phyloP scores from a whole-genome alignment of 345 rosid genomes.

The Hypericum perforatum region DNA sequence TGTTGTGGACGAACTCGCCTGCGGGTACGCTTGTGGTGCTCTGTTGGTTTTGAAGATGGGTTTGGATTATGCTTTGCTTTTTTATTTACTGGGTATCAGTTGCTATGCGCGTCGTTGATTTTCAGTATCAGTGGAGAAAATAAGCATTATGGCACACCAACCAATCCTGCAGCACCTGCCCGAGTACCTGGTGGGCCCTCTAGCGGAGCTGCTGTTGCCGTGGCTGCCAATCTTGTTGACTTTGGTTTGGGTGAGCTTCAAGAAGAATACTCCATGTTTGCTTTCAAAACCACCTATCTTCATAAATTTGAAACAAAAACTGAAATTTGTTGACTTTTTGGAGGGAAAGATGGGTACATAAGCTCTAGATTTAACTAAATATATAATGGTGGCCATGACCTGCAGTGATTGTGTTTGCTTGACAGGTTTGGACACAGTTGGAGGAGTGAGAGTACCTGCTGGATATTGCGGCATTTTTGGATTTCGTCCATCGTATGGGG shows the following conservation, averaged over 20 bases:
- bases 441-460: constrained; percentile 90
- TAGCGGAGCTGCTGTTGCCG: constrained; percentile 93
- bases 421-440: constrained; percentile 77
- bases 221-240: constrained; percentile 77
- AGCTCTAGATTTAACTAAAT: no score
- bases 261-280: no score
- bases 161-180: constrained; percentile 69
- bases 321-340: no score
- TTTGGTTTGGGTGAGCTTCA: constrained; percentile 67
- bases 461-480: constrained; percentile 79
- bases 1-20: constrained; percentile 68
- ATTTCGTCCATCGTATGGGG: constrained; percentile 72
- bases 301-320: no score
- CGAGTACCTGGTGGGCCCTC: constrained; percentile 83
- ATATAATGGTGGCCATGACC: no score
- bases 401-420: constrained; percentile 14
- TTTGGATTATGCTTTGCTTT: constrained; percentile 4
- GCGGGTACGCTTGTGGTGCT: constrained; percentile 36
- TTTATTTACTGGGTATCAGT: constrained; percentile 3
- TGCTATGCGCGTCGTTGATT: constrained; percentile 14
- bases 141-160: constrained; percentile 71
- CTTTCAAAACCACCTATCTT: no score
- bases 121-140: constrained; percentile 83
- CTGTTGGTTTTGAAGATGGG: constrained; percentile 5
- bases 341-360: no score